Percentiles rank a stretch among this genome's conserved stretches.
phyloP scores from a whole-genome alignment of 1,284 basidiomycete species.

The Cystobasidiaceae sp. region DNA sequence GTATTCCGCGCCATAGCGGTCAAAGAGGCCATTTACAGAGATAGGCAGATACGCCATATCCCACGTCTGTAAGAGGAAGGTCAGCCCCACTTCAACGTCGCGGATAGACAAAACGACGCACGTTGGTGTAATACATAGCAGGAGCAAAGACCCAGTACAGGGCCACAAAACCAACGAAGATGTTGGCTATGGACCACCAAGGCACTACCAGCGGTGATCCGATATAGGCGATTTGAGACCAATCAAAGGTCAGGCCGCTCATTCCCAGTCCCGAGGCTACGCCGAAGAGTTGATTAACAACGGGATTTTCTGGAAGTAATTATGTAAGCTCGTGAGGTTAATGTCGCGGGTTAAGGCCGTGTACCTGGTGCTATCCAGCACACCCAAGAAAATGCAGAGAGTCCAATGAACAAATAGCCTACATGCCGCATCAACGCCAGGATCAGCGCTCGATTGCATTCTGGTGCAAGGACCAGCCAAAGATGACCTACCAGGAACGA shows the following conservation, averaged over 20 bases:
- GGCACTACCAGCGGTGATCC: constrained; percentile 42
- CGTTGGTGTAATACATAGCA: constrained; percentile 39
- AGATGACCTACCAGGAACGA: constrained; percentile 33
- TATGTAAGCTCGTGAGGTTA: constrained; percentile 28
- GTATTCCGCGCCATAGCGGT: constrained; percentile 37
- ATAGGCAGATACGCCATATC: constrained; percentile 36
- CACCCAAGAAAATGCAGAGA: constrained; percentile 58
- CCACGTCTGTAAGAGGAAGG: constrained; percentile 6
- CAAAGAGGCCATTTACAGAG: constrained; percentile 35
- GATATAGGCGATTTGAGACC: constrained; percentile 45
- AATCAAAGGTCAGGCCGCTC: constrained; percentile 51
- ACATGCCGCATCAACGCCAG: neutral
- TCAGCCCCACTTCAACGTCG: neutral
- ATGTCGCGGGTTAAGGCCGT: constrained; percentile 31
- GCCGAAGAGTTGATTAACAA: constrained; percentile 89
- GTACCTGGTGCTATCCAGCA: constrained; percentile 53
- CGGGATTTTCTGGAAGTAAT: constrained; percentile 55
- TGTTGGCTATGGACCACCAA: constrained; percentile 43
- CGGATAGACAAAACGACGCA: neutral
- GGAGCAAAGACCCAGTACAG: constrained; percentile 37
- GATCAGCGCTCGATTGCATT: neutral
- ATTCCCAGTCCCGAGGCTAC: constrained; percentile 51
- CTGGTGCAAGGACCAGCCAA: neutral
- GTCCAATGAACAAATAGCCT: constrained; percentile 46
- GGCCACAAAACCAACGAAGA: constrained; percentile 38